Base-by-base conservation (phyloP, 495 filamentous ascomycete species). In the Talaromyces trachyspermus region DNA sequence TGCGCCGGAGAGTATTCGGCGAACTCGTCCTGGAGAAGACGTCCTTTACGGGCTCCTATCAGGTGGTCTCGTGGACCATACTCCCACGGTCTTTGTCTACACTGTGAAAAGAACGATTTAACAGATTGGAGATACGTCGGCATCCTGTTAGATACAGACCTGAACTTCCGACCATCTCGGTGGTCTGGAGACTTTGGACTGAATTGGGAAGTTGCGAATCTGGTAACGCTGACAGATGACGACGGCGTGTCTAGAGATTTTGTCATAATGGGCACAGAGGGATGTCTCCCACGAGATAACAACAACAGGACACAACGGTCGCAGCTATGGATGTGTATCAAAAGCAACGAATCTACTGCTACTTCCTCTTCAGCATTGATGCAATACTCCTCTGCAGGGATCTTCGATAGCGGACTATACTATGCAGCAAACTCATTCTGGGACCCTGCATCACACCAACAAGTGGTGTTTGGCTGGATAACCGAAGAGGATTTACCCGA, bases 41-140 rank as follows among this genome's bases (percentile, higher is more conserved):
- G 54, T 68, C 41, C 70, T 71, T 25, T 76, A 77, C 46, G 68
- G 74, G 1, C 69, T 80, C 5, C 62, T 79, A 23, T 74, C 75
- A 1, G 70, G 69, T 20, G 77, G 78, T 2, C 72, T 80, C 44
- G 59, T 63, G 29, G 68, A 54, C 1, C 53, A 69, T 36, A 68
- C 70, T 0, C 72, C 76, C 0, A 62, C 74, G 2, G 64, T 74
- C 8, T 78, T 77, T 18, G 63, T 78, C 4, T 80, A 80, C 47
- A 64, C 62, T 15, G 70, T 77, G 14, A 60, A 72, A 59, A 67
- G 4, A 57, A 54, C 14, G 61, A 77, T 43, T 49, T 78, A 26
- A 65, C 67, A 1, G 45, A 71, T 25, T 81, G 78, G 78, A 62
- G 56, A 1, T 81, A 73, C 50, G 42, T 75, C 2, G 76, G 76